Evolutionary conservation across 139 green algal genomes (phyloP).

Genomic region (Ostreobium quekettii): DNA sequence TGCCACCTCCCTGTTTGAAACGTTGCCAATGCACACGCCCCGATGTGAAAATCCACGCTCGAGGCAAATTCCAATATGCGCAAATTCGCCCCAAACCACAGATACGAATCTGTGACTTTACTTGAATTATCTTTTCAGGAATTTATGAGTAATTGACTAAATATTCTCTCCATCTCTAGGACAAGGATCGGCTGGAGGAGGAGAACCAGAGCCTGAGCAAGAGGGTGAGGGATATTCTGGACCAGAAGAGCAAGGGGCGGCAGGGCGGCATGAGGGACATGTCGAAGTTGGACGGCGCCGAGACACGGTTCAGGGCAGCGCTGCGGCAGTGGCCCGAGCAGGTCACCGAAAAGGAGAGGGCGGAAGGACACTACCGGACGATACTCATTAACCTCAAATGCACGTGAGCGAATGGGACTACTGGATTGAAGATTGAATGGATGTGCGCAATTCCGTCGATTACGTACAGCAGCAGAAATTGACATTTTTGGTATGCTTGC

Average conservation of each 20-base stretch:
- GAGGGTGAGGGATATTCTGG: slow-evolving; percentile 4
- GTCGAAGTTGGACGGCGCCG: slow-evolving; percentile 38
- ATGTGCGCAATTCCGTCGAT: neutral
- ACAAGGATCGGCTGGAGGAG: neutral
- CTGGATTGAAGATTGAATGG: too few relatives aligned
- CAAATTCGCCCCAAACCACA: too few relatives aligned
- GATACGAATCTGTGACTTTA: too few relatives aligned
- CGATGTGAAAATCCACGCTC: too few relatives aligned
- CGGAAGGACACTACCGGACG: slow-evolving; percentile 38
- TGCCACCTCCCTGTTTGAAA: too few relatives aligned
- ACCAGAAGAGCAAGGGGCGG: slow-evolving; percentile 19
- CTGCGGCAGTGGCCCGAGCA: slow-evolving; percentile 49
- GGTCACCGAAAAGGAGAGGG: slow-evolving; percentile 36
- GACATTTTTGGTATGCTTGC: slow-evolving; percentile 39
- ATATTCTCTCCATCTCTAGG: too few relatives aligned
- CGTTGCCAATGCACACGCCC: too few relatives aligned
- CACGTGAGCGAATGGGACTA: too few relatives aligned
- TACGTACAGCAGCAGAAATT: slow-evolving; percentile 28
- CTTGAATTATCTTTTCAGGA: too few relatives aligned
- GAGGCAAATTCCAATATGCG: too few relatives aligned
- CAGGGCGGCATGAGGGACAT: slow-evolving; percentile 33
- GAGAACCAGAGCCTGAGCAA: slow-evolving; percentile 4
- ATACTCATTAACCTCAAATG: neutral
- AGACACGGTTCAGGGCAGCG: slow-evolving; percentile 32
- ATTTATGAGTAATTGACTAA: too few relatives aligned